Conservation (phyloP, 2,329 filamentous ascomycete species). For the Ilyonectria destructans region DNA sequence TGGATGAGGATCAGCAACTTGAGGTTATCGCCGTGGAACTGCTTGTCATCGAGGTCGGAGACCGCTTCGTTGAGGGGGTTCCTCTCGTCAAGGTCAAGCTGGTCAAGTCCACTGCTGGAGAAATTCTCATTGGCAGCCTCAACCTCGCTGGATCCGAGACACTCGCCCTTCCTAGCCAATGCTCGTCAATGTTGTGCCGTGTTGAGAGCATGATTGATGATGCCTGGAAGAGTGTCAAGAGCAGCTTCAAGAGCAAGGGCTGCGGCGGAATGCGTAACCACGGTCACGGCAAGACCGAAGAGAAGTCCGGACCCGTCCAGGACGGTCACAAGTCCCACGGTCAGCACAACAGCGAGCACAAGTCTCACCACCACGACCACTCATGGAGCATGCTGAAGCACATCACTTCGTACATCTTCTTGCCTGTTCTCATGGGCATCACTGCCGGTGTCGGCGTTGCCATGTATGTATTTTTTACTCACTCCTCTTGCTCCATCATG, state of each 20-base stretch:
- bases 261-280: slow-evolving; percentile 48
- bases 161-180: slow-evolving; percentile 43
- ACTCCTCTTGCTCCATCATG: not conserved
- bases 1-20: slow-evolving; percentile 67
- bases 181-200: slow-evolving; percentile 68
- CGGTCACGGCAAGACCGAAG: slow-evolving; percentile 39
- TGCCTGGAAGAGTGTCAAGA: slow-evolving; percentile 49
- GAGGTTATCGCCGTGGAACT: slow-evolving; percentile 70
- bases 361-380: slow-evolving; percentile 48
- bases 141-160: slow-evolving; percentile 53
- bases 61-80: slow-evolving; percentile 68
- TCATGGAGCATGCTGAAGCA: slow-evolving; percentile 67
- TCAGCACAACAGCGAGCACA: slow-evolving; percentile 48
- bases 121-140: slow-evolving; percentile 70
- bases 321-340: slow-evolving; percentile 39
- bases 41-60: slow-evolving; percentile 73
- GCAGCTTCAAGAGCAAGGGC: slow-evolving; percentile 44
- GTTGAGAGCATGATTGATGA: slow-evolving; percentile 57
- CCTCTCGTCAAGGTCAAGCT: slow-evolving; percentile 73
- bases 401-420: slow-evolving; percentile 74
- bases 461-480: slow-evolving; percentile 62
- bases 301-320: slow-evolving; percentile 24
- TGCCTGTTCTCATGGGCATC: slow-evolving; percentile 80
- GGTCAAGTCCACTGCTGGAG: slow-evolving; percentile 71
- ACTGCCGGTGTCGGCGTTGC: slow-evolving; percentile 79